Conservation (phyloP, 129 eudicot genomes). For the sunflower (Helianthus annuus) region DNA sequence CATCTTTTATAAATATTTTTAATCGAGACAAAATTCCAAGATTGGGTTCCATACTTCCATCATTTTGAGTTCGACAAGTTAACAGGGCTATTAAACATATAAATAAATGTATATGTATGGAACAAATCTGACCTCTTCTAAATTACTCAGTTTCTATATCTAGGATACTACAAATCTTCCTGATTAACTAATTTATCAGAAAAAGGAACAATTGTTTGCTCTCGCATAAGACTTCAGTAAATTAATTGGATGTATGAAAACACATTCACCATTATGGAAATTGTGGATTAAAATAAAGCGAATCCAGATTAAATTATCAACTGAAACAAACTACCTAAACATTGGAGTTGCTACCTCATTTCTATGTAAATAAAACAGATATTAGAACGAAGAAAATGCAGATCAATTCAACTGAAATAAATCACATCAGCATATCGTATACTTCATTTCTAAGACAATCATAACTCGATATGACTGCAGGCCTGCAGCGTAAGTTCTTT, state of each 20-base stretch:
- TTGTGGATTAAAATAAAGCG: not conserved
- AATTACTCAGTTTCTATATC: constrained; percentile 4
- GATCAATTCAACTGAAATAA: constrained; percentile 1
- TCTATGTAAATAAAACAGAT: not conserved
- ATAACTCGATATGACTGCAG: not conserved
- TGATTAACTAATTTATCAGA: not conserved
- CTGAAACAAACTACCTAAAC: constrained; percentile 9
- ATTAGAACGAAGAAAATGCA: not conserved
- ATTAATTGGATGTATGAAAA: constrained; percentile 7
- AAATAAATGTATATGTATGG: not conserved
- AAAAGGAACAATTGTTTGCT: constrained; percentile 11
- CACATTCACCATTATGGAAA: not conserved
- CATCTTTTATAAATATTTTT: not conserved
- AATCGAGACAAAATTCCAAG: not conserved
- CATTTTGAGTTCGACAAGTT: constrained; percentile 23
- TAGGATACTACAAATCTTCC: constrained; percentile 20
- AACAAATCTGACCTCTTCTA: constrained; percentile 11
- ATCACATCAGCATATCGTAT: constrained; percentile 5
- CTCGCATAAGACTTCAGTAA: constrained; percentile 3
- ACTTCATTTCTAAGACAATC: not conserved
- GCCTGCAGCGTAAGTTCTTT: not conserved
- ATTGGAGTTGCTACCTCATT: constrained; percentile 2
- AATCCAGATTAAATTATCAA: constrained; percentile 2
- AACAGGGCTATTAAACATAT: constrained; percentile 12
- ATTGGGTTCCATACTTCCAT: constrained; percentile 11